These are phyloP conservation scores for Amylocystis lapponica DNA, from an alignment of 768 basidiomycete species.

Conservation along the genomic window DNA sequence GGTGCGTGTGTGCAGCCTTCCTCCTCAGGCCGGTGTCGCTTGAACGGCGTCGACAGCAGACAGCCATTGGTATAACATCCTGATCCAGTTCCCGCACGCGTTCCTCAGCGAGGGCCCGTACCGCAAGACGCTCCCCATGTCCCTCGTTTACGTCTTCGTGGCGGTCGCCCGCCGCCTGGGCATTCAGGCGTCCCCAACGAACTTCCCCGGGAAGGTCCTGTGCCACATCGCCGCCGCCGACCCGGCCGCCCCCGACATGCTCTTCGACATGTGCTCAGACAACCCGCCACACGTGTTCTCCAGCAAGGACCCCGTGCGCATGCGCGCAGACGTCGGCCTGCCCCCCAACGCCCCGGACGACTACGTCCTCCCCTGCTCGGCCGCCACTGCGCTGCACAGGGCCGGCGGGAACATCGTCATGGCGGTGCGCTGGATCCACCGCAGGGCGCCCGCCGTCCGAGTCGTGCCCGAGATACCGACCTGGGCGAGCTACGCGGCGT, in stretches of 20 bases:
- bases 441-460: background rate
- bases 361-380: constrained; percentile 10
- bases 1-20: too few species aligned
- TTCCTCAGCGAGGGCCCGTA: constrained; percentile 39
- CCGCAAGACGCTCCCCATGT: constrained; percentile 51
- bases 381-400: constrained; percentile 5
- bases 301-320: constrained; percentile 5
- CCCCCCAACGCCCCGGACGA: constrained; percentile 1
- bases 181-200: constrained; percentile 45
- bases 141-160: constrained; percentile 53
- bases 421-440: constrained; percentile 1
- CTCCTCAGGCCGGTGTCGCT: too few species aligned
- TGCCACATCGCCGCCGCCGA: constrained; percentile 40
- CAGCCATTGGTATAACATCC: constrained; percentile 35
- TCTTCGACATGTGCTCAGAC: constrained; percentile 38
- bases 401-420: constrained; percentile 11
- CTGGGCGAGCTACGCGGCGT: constrained; percentile 17
- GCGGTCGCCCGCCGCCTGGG: constrained; percentile 47
- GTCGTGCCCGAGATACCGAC: background rate
- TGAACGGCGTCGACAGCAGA: too few species aligned
- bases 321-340: constrained; percentile 11
- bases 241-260: constrained; percentile 29
- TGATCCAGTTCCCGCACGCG: constrained; percentile 53
- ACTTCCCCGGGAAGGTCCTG: constrained; percentile 52
- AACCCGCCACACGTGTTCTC: constrained; percentile 11